These are phyloP conservation scores for Anisodus tanguticus DNA, from an alignment of 257 asterid genomes.

Conservation along the genomic window DNA sequence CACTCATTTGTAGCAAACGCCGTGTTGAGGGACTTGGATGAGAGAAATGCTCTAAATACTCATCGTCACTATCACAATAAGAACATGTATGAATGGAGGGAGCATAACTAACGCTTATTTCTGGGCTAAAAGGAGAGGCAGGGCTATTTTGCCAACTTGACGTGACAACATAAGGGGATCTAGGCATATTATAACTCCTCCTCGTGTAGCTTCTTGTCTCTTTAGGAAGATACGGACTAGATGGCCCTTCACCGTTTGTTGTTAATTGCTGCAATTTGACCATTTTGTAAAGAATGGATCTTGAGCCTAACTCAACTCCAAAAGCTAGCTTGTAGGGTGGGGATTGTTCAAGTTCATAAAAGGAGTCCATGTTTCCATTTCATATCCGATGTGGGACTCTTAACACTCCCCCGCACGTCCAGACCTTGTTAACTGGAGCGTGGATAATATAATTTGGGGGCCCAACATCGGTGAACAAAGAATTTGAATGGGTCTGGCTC, in stretches of 20 bases:
- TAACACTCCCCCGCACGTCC: too few species aligned
- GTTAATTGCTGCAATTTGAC: constrained; percentile 56
- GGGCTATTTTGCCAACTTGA: constrained; percentile 62
- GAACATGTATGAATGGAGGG: constrained; percentile 52
- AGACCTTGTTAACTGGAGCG: too few species aligned
- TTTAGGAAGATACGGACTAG: constrained; percentile 23
- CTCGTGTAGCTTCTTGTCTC: constrained; percentile 26
- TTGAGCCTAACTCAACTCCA: too few species aligned
- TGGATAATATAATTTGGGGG: too few species aligned
- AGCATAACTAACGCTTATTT: constrained; percentile 38
- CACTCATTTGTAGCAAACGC: constrained; percentile 61
- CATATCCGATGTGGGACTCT: too few species aligned
- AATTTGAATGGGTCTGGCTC: too few species aligned
- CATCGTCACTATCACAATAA: constrained; percentile 49
- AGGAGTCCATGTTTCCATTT: too few species aligned
- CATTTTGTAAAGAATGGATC: constrained; percentile 35
- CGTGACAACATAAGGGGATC: constrained; percentile 39
- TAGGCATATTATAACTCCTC: constrained; percentile 29
- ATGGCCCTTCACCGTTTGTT: constrained; percentile 26
- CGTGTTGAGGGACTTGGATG: constrained; percentile 42
- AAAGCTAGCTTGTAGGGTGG: too few species aligned
- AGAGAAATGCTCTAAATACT: constrained; percentile 26
- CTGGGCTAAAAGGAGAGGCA: constrained; percentile 54
- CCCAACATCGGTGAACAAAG: too few species aligned
- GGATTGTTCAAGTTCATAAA: too few species aligned